phyloP scores from a whole-genome alignment of 306 rosid genomes.

The Styphnolobium japonicum region DNA sequence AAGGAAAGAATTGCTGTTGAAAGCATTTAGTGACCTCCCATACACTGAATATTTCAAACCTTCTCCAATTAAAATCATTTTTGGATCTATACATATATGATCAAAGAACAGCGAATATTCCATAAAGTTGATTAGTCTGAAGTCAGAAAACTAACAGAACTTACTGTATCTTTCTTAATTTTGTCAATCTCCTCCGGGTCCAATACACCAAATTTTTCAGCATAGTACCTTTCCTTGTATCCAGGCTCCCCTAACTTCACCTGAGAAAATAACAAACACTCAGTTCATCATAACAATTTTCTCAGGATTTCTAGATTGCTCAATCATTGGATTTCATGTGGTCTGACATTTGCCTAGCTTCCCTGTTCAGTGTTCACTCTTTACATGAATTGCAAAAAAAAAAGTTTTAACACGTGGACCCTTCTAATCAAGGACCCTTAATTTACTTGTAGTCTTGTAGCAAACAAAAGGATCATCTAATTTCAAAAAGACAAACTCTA shows the following conservation, averaged over 20 bases:
- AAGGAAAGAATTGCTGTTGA: too few relatives aligned
- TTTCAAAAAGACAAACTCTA: neutral
- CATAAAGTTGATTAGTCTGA: neutral
- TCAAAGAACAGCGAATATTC: neutral
- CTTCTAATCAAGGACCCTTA: neutral
- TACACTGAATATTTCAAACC: too few relatives aligned
- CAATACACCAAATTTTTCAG: constrained; percentile 75
- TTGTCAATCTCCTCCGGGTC: constrained; percentile 58
- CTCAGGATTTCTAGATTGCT: constrained; percentile 12
- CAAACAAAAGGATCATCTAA: neutral
- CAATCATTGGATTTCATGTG: neutral
- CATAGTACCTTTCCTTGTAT: constrained; percentile 90
- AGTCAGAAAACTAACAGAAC: constrained; percentile 22
- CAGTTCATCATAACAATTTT: neutral
- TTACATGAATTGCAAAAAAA: neutral
- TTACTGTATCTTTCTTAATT: constrained; percentile 57
- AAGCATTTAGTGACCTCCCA: too few relatives aligned
- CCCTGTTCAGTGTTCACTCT: constrained; percentile 8
- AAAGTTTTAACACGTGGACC: neutral
- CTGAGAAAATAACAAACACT: constrained; percentile 41
- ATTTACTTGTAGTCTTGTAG: neutral
- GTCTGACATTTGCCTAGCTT: neutral
- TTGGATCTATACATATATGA: neutral
- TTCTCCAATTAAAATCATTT: too few relatives aligned
- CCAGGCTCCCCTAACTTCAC: constrained; percentile 95